Percentiles rank a stretch among this genome's conserved stretches.
Evolutionary conservation across 306 rosid species (phyloP).

Genomic region (Lathyrus tuberosus): DNA sequence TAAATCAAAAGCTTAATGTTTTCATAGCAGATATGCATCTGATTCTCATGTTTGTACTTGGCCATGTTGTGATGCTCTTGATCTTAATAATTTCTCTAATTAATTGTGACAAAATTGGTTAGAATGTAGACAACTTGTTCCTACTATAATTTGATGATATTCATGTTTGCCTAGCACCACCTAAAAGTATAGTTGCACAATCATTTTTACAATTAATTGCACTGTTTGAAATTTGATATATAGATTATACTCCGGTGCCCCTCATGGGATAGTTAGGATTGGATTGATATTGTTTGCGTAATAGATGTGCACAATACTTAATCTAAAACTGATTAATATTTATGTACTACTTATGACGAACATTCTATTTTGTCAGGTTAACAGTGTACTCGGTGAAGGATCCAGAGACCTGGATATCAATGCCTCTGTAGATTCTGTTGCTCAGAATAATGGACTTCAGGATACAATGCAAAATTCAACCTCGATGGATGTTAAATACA

Average conservation of each 20-base stretch:
- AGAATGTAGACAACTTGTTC: not conserved
- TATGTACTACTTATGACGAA: slow-evolving; percentile 14
- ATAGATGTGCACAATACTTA: slow-evolving; percentile 5
- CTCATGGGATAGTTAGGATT: not conserved
- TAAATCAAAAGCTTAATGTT: slow-evolving; percentile 18
- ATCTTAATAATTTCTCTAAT: not conserved
- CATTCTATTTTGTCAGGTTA: slow-evolving; percentile 51
- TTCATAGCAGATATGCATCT: slow-evolving; percentile 8
- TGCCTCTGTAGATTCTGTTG: slow-evolving; percentile 41
- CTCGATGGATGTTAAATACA: slow-evolving; percentile 45
- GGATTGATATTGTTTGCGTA: not conserved
- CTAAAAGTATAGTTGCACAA: slow-evolving; percentile 13
- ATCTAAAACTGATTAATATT: slow-evolving; percentile 15
- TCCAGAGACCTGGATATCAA: slow-evolving; percentile 42
- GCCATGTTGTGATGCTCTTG: not conserved
- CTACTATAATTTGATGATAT: not conserved
- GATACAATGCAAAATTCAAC: slow-evolving; percentile 39
- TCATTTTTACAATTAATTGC: slow-evolving; percentile 31
- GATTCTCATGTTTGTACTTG: not conserved
- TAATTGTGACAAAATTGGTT: not conserved
- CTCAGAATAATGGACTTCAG: slow-evolving; percentile 52
- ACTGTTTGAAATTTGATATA: slow-evolving; percentile 22
- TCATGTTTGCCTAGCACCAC: slow-evolving; percentile 4
- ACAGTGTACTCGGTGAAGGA: slow-evolving; percentile 46
- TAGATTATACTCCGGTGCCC: not conserved